These are phyloP conservation scores for Neodidymelliopsis sp. DNA, from an alignment of 2,329 filamentous ascomycete genomes.

Conservation along the genomic window DNA sequence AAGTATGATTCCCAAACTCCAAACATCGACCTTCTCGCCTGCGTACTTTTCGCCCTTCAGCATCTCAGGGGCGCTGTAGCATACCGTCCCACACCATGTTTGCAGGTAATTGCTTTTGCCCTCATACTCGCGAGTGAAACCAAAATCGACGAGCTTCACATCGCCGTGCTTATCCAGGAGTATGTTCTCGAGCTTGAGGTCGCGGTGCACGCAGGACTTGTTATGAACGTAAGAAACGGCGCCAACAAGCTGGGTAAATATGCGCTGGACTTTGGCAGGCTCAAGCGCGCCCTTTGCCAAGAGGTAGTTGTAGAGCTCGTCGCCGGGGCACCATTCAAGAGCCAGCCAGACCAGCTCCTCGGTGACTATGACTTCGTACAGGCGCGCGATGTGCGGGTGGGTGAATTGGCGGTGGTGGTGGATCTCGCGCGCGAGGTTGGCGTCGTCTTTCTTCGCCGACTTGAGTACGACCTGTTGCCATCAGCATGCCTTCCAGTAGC, in stretches of 20 bases:
- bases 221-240: slow-evolving; percentile 95
- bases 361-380: slow-evolving; percentile 98
- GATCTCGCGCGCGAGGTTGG: slow-evolving; percentile 95
- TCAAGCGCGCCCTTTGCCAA: slow-evolving; percentile 85
- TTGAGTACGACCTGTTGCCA: slow-evolving; percentile 87
- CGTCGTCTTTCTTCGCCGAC: slow-evolving; percentile 93
- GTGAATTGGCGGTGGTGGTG: slow-evolving; percentile 98
- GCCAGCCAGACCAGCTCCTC: slow-evolving; percentile 95
- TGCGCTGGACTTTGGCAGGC: slow-evolving; percentile 87
- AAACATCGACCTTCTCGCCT: slow-evolving; percentile 97
- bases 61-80: slow-evolving; percentile 98
- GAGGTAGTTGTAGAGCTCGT: slow-evolving; percentile 97
- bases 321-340: slow-evolving; percentile 94
- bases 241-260: slow-evolving; percentile 93
- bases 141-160: slow-evolving; percentile 97
- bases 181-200: slow-evolving; percentile 96
- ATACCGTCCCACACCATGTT: slow-evolving; percentile 97
- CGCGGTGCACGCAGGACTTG: slow-evolving; percentile 94
- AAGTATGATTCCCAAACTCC: slow-evolving; percentile 85
- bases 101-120: slow-evolving; percentile 93
- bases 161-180: slow-evolving; percentile 95
- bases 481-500: slow-evolving; percentile 17
- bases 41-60: slow-evolving; percentile 97
- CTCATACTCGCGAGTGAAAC: slow-evolving; percentile 97
- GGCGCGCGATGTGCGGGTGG: slow-evolving; percentile 92